These are phyloP conservation scores for Bipolaris sorokiniana DNA, from an alignment of 2,329 filamentous ascomycete species.

Conservation along the genomic window DNA sequence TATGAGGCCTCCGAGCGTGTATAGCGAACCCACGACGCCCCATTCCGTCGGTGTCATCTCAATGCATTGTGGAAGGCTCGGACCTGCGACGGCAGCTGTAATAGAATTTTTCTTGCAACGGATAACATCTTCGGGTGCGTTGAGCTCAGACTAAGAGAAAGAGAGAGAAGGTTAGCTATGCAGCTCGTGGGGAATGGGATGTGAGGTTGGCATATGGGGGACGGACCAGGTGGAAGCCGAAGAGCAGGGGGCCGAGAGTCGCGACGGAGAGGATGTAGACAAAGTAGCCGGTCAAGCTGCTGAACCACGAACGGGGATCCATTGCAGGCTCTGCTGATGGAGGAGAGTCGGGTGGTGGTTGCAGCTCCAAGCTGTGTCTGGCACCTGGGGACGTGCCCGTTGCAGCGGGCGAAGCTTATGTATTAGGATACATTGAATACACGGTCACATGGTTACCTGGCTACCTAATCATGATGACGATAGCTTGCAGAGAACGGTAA, in stretches of 20 bases:
- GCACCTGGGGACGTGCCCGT: slow-evolving; percentile 6
- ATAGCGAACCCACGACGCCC: slow-evolving; percentile 86
- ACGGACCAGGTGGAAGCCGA: slow-evolving; percentile 86
- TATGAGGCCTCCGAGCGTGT: slow-evolving; percentile 84
- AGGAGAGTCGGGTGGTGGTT: neutral
- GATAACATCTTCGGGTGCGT: slow-evolving; percentile 91
- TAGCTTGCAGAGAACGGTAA: slow-evolving; percentile 4
- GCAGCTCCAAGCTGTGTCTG: neutral
- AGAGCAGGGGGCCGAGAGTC: slow-evolving; percentile 88
- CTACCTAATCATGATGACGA: slow-evolving; percentile 18
- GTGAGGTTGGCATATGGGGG: neutral
- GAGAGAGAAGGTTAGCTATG: slow-evolving; percentile 31
- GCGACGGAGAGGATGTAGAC: slow-evolving; percentile 75
- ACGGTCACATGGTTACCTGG: slow-evolving; percentile 8
- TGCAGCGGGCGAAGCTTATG: too few relatives aligned
- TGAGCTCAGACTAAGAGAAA: slow-evolving; percentile 81
- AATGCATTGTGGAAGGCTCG: slow-evolving; percentile 75
- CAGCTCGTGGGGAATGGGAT: neutral
- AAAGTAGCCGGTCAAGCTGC: slow-evolving; percentile 74
- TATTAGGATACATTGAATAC: neutral
- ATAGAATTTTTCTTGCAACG: slow-evolving; percentile 74
- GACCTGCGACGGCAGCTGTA: slow-evolving; percentile 42
- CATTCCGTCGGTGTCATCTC: slow-evolving; percentile 83
- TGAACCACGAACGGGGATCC: slow-evolving; percentile 49
- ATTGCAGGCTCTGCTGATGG: slow-evolving; percentile 35